Evolutionary conservation across 2,329 filamentous ascomycete species (phyloP).

Genomic region (Cercospora sesami): DNA sequence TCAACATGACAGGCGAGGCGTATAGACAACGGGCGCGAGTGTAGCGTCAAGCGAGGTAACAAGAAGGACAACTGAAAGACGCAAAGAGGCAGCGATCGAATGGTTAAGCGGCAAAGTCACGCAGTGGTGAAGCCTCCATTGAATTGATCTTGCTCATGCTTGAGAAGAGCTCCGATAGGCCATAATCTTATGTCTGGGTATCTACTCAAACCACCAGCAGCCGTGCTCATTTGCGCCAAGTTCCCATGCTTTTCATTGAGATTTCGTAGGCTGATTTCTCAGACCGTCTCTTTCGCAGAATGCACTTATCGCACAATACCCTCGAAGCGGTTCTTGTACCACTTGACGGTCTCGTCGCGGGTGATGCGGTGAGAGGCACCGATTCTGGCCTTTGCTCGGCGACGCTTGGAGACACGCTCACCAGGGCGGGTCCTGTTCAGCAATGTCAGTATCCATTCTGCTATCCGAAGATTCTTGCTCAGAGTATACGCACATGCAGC

Average conservation of each 20-base stretch:
- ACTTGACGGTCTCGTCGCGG: conserved; percentile 94
- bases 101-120: conserved; percentile 39
- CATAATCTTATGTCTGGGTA: conserved; percentile 35
- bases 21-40: background rate
- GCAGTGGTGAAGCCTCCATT: conserved; percentile 39
- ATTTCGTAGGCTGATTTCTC: conserved; percentile 17
- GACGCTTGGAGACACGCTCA: conserved; percentile 94
- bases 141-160: conserved; percentile 41
- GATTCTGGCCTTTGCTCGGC: conserved; percentile 82
- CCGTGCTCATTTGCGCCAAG: conserved; percentile 32
- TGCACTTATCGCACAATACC: conserved; percentile 92
- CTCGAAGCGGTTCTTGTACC: conserved; percentile 96
- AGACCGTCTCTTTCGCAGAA: conserved; percentile 16
- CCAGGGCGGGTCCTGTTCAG: conserved; percentile 78
- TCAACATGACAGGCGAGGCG: background rate
- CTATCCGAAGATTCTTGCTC: background rate
- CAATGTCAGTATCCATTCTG: conserved; percentile 18
- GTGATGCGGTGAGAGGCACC: conserved; percentile 90
- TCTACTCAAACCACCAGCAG: conserved; percentile 25
- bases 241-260: conserved; percentile 28
- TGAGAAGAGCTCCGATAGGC: conserved; percentile 41
- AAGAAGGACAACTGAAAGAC: background rate
- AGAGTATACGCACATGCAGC: conserved; percentile 77
- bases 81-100: conserved; percentile 40
- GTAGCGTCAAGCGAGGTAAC: too few species aligned